These are phyloP conservation scores for Cadophora sp. DNA, from an alignment of 2,329 filamentous ascomycete species.

Conservation along the genomic window DNA sequence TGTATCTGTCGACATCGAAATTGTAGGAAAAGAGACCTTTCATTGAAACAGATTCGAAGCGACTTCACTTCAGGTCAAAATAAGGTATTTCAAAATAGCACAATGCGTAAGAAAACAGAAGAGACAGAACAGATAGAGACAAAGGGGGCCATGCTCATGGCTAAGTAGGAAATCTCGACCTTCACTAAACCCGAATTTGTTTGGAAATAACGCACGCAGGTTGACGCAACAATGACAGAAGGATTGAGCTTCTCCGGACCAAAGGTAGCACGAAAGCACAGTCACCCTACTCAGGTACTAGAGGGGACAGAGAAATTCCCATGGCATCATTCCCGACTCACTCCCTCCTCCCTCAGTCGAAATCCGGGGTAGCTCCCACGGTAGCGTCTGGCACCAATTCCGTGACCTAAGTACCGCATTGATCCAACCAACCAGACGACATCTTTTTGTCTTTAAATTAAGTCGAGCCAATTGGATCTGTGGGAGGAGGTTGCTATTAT, in stretches of 20 bases:
- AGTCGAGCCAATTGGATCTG: constrained; percentile 1
- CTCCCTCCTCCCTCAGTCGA: constrained; percentile 9
- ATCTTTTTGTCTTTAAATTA: not conserved
- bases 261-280: constrained; percentile 22
- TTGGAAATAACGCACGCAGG: constrained; percentile 7
- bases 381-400: not conserved
- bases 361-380: constrained; percentile 23
- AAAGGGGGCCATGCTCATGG: not conserved
- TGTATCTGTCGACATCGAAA: constrained; percentile 78
- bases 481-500: constrained; percentile 12
- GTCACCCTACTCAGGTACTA: constrained; percentile 1
- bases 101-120: not conserved
- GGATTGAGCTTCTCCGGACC: constrained; percentile 36
- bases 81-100: not conserved
- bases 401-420: constrained; percentile 1
- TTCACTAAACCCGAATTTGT: not conserved
- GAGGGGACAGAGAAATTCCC: not conserved
- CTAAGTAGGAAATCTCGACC: not conserved
- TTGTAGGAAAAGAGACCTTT: constrained; percentile 20
- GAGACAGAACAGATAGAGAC: not conserved
- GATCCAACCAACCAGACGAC: not conserved
- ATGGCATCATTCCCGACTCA: constrained; percentile 8
- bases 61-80: constrained; percentile 7
- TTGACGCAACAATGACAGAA: constrained; percentile 31
- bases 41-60: not conserved